phyloP scores from a whole-genome alignment of 169 alveolate genomes.

The Plasmodium vinckei region DNA sequence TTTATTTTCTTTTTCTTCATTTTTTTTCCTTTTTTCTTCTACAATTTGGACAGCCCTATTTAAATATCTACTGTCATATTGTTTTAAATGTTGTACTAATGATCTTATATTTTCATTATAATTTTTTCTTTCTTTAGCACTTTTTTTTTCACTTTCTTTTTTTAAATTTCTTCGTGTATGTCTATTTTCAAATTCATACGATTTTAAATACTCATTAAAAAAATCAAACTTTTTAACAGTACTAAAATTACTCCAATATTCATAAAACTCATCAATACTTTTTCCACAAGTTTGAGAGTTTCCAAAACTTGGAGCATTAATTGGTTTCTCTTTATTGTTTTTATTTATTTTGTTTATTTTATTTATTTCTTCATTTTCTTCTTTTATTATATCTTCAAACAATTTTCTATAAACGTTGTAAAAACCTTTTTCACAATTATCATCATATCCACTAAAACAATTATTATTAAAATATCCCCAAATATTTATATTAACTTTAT shows the following conservation, averaged over 20 bases:
- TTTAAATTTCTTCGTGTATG: conserved; percentile 40
- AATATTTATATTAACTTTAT: conserved; percentile 80
- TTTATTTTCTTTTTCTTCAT: conserved; percentile 15
- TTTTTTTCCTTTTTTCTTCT: conserved; percentile 53
- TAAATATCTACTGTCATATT: conserved; percentile 77
- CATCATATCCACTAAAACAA: conserved; percentile 79
- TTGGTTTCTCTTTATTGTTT: neutral
- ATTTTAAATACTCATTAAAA: conserved; percentile 16
- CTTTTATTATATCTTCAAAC: conserved; percentile 82
- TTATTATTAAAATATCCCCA: conserved; percentile 83
- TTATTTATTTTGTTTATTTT: conserved; percentile 18
- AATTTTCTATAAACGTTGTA: conserved; percentile 85
- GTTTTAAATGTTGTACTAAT: conserved; percentile 84
- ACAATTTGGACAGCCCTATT: conserved; percentile 35
- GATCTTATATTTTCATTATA: conserved; percentile 84
- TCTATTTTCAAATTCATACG: conserved; percentile 51
- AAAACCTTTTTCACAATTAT: conserved; percentile 83
- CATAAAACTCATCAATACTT: conserved; percentile 84
- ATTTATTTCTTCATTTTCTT: conserved; percentile 76
- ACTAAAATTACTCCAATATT: conserved; percentile 87
- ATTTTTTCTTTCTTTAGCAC: conserved; percentile 85
- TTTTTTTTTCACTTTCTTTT: conserved; percentile 78
- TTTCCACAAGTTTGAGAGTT: conserved; percentile 79
- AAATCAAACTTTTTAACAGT: conserved; percentile 82
- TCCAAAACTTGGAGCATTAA: conserved; percentile 83